Conservation (phyloP, 2,329 filamentous ascomycete genomes). For the Trichoderma hamatum region DNA sequence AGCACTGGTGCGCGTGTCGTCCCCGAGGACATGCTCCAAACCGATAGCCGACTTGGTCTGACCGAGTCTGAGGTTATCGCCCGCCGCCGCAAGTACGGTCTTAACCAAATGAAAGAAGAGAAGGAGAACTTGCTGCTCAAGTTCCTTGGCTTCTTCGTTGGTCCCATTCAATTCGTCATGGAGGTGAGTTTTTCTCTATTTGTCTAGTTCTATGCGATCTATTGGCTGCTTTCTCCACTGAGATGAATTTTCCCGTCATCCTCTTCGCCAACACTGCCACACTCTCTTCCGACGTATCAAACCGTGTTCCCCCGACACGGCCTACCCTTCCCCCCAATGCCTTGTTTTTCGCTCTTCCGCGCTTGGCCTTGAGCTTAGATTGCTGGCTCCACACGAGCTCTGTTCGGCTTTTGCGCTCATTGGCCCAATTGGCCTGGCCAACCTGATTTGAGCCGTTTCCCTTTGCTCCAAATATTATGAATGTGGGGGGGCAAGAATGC, state of each 20-base stretch:
- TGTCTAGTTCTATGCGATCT: not conserved
- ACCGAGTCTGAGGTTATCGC: conserved; percentile 68
- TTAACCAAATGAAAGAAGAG: conserved; percentile 91
- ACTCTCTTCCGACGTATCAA: conserved; percentile 23
- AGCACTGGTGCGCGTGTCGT: conserved; percentile 64
- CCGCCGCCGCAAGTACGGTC: conserved; percentile 71
- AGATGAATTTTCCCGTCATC: not conserved
- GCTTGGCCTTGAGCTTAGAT: conserved; percentile 39
- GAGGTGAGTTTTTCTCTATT: conserved; percentile 59
- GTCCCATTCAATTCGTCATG: conserved; percentile 94
- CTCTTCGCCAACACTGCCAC: not conserved
- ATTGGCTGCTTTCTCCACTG: not conserved
- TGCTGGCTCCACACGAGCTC: conserved; percentile 41
- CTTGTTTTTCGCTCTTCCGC: conserved; percentile 32
- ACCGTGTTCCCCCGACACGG: conserved; percentile 12
- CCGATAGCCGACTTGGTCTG: conserved; percentile 72
- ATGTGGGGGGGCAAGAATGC: conserved; percentile 31
- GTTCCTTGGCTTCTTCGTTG: conserved; percentile 81
- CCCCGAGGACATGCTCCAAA: conserved; percentile 76
- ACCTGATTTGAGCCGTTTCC: conserved; percentile 12
- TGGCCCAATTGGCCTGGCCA: conserved; percentile 33
- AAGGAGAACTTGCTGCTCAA: conserved; percentile 84
- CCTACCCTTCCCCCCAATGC: conserved; percentile 26
- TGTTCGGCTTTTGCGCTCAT: conserved; percentile 33
- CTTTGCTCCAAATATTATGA: conserved; percentile 20